Conservation (phyloP, 345 rosid genomes). For the Pugionium cornutum region DNA sequence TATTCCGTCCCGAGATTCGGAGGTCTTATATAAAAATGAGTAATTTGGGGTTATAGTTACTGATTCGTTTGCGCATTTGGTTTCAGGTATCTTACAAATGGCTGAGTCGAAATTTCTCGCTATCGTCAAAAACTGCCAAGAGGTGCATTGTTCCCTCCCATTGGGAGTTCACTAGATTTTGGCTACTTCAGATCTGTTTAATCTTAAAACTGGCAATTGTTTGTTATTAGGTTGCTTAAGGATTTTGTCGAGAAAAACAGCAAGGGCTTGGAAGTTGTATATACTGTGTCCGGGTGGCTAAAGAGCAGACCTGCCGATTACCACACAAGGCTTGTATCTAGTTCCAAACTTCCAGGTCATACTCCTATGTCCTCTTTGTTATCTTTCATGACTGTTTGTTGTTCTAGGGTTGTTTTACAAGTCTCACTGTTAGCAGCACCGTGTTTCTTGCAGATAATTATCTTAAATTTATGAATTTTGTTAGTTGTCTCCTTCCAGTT, state of each 20-base stretch:
- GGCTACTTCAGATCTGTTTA: conserved; percentile 2
- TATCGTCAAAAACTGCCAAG: conserved; percentile 77
- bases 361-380: conserved; percentile 7
- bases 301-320: conserved; percentile 62
- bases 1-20: conserved; percentile 5
- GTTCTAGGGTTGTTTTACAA: neutral
- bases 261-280: conserved; percentile 64
- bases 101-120: conserved; percentile 81
- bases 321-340: conserved; percentile 64
- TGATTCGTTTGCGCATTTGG: conserved; percentile 11
- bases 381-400: neutral
- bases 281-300: conserved; percentile 79
- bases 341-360: conserved; percentile 71
- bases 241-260: conserved; percentile 66
- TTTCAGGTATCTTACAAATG: conserved; percentile 96
- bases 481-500: no score
- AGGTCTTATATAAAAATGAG: conserved; percentile 10
- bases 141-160: conserved; percentile 44
- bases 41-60: neutral
- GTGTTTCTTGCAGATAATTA: no score
- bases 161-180: conserved; percentile 12
- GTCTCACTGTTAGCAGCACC: neutral
- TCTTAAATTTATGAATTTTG: no score
- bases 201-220: neutral
- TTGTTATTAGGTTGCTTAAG: conserved; percentile 65